A percentile compares a stretch with the other conserved stretches of the same genome.
phyloP scores from a whole-genome alignment of 768 basidiomycete species.

The Agaricus bisporus region DNA sequence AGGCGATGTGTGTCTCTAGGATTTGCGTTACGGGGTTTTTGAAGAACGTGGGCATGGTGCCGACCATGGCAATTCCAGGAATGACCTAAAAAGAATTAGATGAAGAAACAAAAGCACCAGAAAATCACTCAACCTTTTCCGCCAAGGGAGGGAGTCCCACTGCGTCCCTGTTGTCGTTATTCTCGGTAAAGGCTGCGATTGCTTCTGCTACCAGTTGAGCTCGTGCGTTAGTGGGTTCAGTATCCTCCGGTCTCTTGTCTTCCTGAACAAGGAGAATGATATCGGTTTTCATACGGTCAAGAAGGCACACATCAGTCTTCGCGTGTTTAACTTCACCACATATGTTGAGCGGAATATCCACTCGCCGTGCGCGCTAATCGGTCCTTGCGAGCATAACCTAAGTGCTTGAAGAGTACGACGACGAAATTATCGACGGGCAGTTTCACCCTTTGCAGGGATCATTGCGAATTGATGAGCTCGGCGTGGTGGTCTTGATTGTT shows the following conservation, averaged over 20 bases:
- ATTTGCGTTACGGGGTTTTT: constrained; percentile 20
- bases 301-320: constrained; percentile 26
- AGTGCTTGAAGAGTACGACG: constrained; percentile 18
- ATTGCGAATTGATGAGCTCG: too few relatives aligned
- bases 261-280: constrained; percentile 17
- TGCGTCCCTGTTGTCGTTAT: constrained; percentile 16
- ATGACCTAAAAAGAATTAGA: constrained; percentile 11
- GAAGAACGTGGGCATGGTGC: constrained; percentile 24
- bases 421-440: constrained; percentile 31
- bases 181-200: constrained; percentile 18
- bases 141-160: constrained; percentile 10
- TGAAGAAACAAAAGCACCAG: too few relatives aligned
- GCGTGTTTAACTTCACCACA: constrained; percentile 20
- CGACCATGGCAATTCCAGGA: constrained; percentile 24
- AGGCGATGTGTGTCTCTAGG: constrained; percentile 13
- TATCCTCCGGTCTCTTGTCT: constrained; percentile 11
- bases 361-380: constrained; percentile 16
- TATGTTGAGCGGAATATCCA: constrained; percentile 19
- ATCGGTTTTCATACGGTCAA: constrained; percentile 12
- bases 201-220: constrained; percentile 16
- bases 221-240: constrained; percentile 4
- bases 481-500: too few relatives aligned
- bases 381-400: constrained; percentile 17
- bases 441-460: constrained; percentile 10
- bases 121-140: background rate